Base-by-base conservation (phyloP, 1,139 yeast genomes). In the Saccharomyces hybrid region DNA sequence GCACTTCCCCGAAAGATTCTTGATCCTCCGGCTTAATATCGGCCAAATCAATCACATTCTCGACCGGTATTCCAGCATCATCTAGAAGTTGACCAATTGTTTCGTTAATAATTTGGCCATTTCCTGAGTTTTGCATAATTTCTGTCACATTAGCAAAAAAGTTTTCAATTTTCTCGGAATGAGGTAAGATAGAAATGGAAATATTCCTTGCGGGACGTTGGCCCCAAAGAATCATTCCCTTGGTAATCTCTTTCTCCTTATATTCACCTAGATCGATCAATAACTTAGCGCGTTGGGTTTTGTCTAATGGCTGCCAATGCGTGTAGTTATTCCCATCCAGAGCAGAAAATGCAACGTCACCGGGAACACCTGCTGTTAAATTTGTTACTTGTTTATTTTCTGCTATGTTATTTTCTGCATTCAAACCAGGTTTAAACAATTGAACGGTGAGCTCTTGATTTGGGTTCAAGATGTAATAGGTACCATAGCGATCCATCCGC, bases 291-390 rank as follows among this genome's bases (percentile, higher is more conserved):
- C 69, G 66, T 2, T 61, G 61, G 11, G 48, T 41, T 58, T 75
- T 73, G 42, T 68, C 60, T 11, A 73, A 71, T 26, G 83, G 72
- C 55, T 86, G 90, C 95, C 95, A 88, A 58, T 78, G 80, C 0
- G 96, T 88, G 55, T 83, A 80, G 62, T 85, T 86, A 65, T 86
- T 89, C 9, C 96, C 96, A 68, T 88, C 96, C 54, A 84, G 77
- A 23, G 85, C 79, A 58, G 86, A 78, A 34, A 76, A 69, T 1
- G 86, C 72, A 31, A 81, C 78, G 62, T 85, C 90, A 5, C 95
- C 95, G 54, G 77, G 78, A 11, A 78, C 79, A 52, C 93, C 85
- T 29, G 78, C 77, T 7, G 77, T 74, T 54, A 82, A 72, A 23
- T 74, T 73, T 1, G 86, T 78, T 29, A 73, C 71, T 34, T 75